phyloP scores from a whole-genome alignment of 139 green algal genomes.

The Dunaliella sp. region DNA sequence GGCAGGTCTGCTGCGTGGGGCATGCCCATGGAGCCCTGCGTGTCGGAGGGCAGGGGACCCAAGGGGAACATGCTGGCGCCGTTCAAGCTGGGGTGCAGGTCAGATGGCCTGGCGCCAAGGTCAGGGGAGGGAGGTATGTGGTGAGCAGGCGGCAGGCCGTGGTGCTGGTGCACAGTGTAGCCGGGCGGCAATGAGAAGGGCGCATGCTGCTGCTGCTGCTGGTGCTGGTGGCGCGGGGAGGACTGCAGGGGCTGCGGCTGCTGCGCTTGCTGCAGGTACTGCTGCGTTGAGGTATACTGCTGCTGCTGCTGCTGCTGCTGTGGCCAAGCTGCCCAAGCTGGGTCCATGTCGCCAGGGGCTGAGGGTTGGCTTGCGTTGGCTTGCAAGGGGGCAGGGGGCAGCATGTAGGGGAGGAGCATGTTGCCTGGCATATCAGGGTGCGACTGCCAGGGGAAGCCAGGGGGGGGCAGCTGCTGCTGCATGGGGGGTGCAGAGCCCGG shows the following conservation, averaged over 20 bases:
- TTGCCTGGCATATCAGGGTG: neutral
- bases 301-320: conserved; percentile 22
- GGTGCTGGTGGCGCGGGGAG: neutral
- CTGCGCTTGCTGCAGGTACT: neutral
- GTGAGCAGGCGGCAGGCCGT: neutral
- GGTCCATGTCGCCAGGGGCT: too few species aligned
- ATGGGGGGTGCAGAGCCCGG: neutral
- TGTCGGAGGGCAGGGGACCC: neutral
- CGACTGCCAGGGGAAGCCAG: neutral
- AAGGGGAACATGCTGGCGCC: neutral
- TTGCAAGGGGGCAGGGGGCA: neutral
- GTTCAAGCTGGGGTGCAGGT: neutral
- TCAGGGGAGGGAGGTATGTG: neutral
- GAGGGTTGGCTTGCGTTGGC: neutral
- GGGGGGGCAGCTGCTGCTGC: neutral
- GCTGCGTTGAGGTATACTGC: neutral
- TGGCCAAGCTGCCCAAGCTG: neutral
- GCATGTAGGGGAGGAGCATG: neutral
- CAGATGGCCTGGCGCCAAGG: neutral
- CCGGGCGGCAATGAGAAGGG: too few species aligned
- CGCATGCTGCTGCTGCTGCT: conserved; percentile 10
- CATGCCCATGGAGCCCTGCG: too few species aligned
- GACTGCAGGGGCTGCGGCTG: neutral
- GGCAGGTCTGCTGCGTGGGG: too few species aligned
- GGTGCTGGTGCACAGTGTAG: too few species aligned